Evolutionary conservation across 1,139 yeast genomes (phyloP).

Genomic region (Yamadazyma oceani): DNA sequence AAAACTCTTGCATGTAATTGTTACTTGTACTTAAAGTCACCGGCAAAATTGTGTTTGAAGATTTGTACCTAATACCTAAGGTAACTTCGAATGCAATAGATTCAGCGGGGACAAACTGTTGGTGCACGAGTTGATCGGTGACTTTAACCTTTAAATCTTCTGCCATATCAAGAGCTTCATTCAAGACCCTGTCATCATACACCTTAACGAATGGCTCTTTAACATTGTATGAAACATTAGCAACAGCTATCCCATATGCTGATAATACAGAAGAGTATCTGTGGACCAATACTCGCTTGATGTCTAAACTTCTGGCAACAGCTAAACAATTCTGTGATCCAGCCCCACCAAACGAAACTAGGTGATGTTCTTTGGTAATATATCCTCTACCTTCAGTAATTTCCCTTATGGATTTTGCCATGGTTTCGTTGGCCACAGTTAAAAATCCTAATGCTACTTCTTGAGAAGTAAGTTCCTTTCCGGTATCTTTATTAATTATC

Average conservation of each 20-base stretch:
- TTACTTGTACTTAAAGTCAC: constrained; percentile 32
- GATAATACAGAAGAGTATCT: constrained; percentile 45
- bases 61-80: constrained; percentile 63
- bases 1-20: constrained; percentile 29
- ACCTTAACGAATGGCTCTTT: constrained; percentile 55
- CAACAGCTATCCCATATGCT: constrained; percentile 45
- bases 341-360: constrained; percentile 49
- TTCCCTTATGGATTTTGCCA: constrained; percentile 48
- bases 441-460: constrained; percentile 46
- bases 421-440: constrained; percentile 45
- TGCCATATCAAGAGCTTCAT: not conserved
- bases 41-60: constrained; percentile 85
- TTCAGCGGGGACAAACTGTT: not conserved
- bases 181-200: constrained; percentile 20
- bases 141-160: not conserved
- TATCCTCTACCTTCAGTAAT: constrained; percentile 47
- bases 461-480: constrained; percentile 29
- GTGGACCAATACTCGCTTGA: constrained; percentile 40
- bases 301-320: constrained; percentile 40
- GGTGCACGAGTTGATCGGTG: not conserved
- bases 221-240: constrained; percentile 56
- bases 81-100: not conserved
- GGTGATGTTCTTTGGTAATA: constrained; percentile 40
- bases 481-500: constrained; percentile 31
- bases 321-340: constrained; percentile 47